Evolutionary conservation across 1,139 yeast genomes (phyloP), one percentile per base, ranked within the genome.

Genomic region (Saccharomyces hybrid): DNA sequence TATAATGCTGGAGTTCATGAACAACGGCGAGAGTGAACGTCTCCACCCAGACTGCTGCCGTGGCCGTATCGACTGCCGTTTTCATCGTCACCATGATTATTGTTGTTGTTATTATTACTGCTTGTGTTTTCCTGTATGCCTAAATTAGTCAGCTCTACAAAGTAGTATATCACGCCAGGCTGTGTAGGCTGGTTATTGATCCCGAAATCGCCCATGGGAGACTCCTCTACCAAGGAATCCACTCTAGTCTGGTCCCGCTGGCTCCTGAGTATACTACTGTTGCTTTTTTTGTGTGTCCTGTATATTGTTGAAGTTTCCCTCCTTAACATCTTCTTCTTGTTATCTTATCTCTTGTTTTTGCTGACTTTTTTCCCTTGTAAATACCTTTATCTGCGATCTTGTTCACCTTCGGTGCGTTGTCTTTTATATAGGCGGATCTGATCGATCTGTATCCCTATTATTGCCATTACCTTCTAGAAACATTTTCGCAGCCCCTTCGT

Each of bases 101-200:
- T 47, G 20, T 50, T 50, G 44, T 51, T 26, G 4, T 51, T 14
- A 13, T 38, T 41, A 25, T 47, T 23, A 7, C 44, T 38, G 25
- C 44, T 38, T 14, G 28, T 29, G 14, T 42, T 38, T 2, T 51
- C 31, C 27, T 16, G 47, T 11, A 42, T 47, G 14, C 28, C 46
- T 11, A 57, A 54, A 34, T 51, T 50, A 9, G 49, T 41, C 9
- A 58, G 14, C 41, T 58, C 54, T 5, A 59, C 51, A 27, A 59
- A 57, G 47, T 59, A 59, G 48, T 59, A 59, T 3, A 59, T 53
- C 2, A 58, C 58, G 5, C 57, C 57, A 1, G 61, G 62, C 27
- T 56, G 56, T n/a, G 51, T 52, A 25, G 50, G 53, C 31, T 57
- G 59, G 41, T 57, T 55, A 29, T 53, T 34, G 13, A 57, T 57